Conservation (phyloP, 2,329 filamentous ascomycete genomes). For the Penicillium sp. region DNA sequence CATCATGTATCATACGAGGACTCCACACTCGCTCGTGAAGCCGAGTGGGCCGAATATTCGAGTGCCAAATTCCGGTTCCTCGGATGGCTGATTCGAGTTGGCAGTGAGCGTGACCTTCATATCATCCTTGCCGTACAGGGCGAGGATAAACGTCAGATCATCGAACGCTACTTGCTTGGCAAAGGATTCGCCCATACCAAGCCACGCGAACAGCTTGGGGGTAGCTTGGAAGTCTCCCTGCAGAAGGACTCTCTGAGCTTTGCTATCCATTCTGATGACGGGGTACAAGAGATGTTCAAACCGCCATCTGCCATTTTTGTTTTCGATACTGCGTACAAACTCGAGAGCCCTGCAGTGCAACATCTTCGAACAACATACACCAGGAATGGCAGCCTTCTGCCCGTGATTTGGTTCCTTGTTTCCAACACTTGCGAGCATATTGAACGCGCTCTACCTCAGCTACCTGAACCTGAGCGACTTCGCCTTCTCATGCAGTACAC, state of each 20-base stretch:
- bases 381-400: conserved; percentile 44
- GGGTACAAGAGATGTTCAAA: conserved; percentile 41
- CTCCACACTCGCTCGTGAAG: conserved; percentile 45
- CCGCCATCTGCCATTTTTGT: conserved; percentile 50
- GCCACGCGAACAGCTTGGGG: conserved; percentile 42
- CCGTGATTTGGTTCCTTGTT: conserved; percentile 52
- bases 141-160: conserved; percentile 44
- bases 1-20: conserved; percentile 45
- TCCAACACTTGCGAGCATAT: conserved; percentile 56
- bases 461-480: conserved; percentile 42
- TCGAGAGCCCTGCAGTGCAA: conserved; percentile 46
- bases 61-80: conserved; percentile 55
- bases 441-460: conserved; percentile 49
- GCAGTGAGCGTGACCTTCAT: conserved; percentile 44
- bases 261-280: conserved; percentile 43
- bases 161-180: conserved; percentile 52
- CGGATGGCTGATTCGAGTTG: conserved; percentile 49
- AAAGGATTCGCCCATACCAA: conserved; percentile 47
- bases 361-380: conserved; percentile 48
- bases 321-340: conserved; percentile 51
- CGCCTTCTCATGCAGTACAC: conserved; percentile 44
- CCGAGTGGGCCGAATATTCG: conserved; percentile 55
- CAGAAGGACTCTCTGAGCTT: conserved; percentile 44
- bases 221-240: conserved; percentile 45
- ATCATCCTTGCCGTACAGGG: conserved; percentile 47